phyloP scores from a whole-genome alignment of 768 basidiomycete genomes.

The Xerocomus brunneocitrinus region DNA sequence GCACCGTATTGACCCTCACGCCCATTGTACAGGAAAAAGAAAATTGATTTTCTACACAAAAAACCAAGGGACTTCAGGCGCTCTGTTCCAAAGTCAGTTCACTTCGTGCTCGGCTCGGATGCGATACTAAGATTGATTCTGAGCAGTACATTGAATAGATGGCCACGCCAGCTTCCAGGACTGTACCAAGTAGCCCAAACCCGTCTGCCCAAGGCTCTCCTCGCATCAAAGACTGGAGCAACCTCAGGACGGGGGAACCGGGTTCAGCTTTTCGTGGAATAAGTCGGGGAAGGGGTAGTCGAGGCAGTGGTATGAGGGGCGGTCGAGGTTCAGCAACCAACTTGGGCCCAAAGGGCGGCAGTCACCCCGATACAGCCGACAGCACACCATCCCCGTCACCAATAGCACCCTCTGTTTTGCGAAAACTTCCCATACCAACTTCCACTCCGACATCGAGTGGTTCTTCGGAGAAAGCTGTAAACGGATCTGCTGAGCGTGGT shows the following conservation, averaged over 20 bases:
- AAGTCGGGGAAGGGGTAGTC: constrained; percentile 35
- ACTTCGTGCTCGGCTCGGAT: background rate
- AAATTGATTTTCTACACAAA: background rate
- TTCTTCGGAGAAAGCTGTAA: constrained; percentile 20
- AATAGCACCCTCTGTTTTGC: constrained; percentile 8
- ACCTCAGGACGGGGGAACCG: constrained; percentile 37
- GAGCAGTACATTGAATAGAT: constrained; percentile 26
- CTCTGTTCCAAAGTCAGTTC: constrained; percentile 12
- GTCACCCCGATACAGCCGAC: constrained; percentile 18
- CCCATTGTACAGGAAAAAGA: background rate
- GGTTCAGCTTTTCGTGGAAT: constrained; percentile 46
- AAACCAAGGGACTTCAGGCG: background rate
- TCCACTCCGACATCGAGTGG: constrained; percentile 19
- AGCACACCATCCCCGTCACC: constrained; percentile 17
- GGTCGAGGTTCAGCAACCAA: constrained; percentile 23
- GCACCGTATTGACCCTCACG: background rate
- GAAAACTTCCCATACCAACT: constrained; percentile 14
- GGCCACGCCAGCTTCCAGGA: constrained; percentile 38
- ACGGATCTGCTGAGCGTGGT: constrained; percentile 19
- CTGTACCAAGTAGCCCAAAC: constrained; percentile 25
- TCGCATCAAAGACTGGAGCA: constrained; percentile 41
- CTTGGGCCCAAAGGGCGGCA: constrained; percentile 20
- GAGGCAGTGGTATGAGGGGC: constrained; percentile 26
- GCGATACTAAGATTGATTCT: constrained; percentile 11
- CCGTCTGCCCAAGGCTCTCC: constrained; percentile 28